These are phyloP conservation scores for Aspergillus ostianus DNA, from an alignment of 495 filamentous ascomycete species.

Conservation along the genomic window DNA sequence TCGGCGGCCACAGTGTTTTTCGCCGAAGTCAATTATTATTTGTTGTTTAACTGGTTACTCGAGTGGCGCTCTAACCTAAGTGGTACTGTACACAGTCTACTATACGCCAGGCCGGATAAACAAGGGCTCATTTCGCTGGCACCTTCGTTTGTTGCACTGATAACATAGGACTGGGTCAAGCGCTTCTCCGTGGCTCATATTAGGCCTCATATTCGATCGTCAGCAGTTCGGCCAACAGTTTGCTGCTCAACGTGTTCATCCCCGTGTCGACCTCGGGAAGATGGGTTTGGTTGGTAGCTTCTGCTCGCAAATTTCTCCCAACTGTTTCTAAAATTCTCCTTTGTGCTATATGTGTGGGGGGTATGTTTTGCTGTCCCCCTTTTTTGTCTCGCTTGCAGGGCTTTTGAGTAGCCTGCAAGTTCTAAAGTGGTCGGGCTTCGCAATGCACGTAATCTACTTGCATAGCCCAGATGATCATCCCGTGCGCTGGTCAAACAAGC, in stretches of 20 bases:
- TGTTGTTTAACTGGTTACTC: background rate
- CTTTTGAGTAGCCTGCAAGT: background rate
- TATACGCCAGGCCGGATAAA: background rate
- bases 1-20: background rate
- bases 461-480: background rate
- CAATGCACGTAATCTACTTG: background rate
- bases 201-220: background rate
- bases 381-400: background rate
- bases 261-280: background rate
- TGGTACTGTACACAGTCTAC: background rate
- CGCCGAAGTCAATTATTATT: background rate
- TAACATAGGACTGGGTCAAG: background rate
- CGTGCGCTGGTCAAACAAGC: background rate
- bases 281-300: background rate
- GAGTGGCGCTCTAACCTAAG: background rate
- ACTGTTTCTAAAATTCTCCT: too few species aligned
- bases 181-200: background rate
- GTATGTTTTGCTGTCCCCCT: background rate
- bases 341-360: background rate
- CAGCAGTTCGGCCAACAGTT: background rate
- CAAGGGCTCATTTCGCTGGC: background rate
- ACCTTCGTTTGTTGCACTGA: background rate
- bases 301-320: background rate
- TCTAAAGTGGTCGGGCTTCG: background rate
- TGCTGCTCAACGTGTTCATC: background rate